A percentile compares a stretch with the other conserved stretches of the same genome.
Evolutionary conservation across 106 monocot species (phyloP).

Genomic region (Acanthochlamys bracteata): DNA sequence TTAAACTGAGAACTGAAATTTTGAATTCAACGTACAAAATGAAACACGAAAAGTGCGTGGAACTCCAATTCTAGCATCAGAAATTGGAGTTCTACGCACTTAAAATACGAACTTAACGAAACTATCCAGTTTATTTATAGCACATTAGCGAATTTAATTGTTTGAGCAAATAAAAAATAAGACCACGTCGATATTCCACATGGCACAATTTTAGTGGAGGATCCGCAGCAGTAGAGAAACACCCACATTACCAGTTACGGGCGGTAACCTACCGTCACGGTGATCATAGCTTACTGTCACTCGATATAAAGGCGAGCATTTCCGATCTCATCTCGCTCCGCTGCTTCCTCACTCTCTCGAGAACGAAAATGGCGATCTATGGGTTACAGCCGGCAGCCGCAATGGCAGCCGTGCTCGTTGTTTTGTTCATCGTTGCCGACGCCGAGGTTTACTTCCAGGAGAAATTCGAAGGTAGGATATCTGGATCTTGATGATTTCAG

Average conservation of each 20-base stretch:
- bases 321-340: not conserved
- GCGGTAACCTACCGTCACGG: not conserved
- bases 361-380: constrained; percentile 27
- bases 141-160: not conserved
- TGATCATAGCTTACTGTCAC: not conserved
- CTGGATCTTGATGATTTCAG: not conserved
- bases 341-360: not conserved
- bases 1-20: too few relatives aligned
- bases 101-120: too few relatives aligned
- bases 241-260: not conserved
- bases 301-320: not conserved
- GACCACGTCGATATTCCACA: constrained; percentile 6
- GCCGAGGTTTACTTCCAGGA: constrained; percentile 57
- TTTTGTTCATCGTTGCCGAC: constrained; percentile 15
- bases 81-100: too few relatives aligned
- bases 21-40: too few relatives aligned
- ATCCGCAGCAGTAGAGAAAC: not conserved
- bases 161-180: not conserved
- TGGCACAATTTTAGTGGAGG: not conserved
- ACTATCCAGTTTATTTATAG: too few relatives aligned
- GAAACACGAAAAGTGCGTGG: too few relatives aligned
- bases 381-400: constrained; percentile 6
- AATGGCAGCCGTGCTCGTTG: constrained; percentile 1
- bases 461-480: constrained; percentile 25
- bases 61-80: too few relatives aligned